phyloP scores from a whole-genome alignment of 2,329 filamentous ascomycete species.

The Coleophoma eucalyptorum region DNA sequence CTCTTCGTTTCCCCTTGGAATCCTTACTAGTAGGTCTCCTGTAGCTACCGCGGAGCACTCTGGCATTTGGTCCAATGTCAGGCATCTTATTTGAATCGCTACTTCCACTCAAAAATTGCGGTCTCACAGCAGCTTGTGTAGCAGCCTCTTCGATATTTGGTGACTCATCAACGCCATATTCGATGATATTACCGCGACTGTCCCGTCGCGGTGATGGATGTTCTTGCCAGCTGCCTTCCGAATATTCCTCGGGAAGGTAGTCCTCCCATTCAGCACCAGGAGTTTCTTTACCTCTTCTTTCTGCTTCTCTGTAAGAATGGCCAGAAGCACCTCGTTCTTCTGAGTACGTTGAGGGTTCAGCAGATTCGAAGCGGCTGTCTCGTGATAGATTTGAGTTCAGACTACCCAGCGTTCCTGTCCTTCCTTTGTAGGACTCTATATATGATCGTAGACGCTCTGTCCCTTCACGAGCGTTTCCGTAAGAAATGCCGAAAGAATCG shows the following conservation, averaged over 20 bases:
- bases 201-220: slow-evolving; percentile 7
- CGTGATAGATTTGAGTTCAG: slow-evolving; percentile 10
- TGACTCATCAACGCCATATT: slow-evolving; percentile 3
- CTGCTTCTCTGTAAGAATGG: slow-evolving; percentile 2
- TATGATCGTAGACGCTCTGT: slow-evolving; percentile 21
- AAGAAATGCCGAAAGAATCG: slow-evolving; percentile 19
- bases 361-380: slow-evolving; percentile 24
- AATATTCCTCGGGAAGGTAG: slow-evolving; percentile 10
- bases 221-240: slow-evolving; percentile 19
- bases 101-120: background rate
- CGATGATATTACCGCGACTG: slow-evolving; percentile 9
- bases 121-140: background rate
- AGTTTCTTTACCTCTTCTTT: background rate
- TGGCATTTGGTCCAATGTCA: slow-evolving; percentile 8
- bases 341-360: slow-evolving; percentile 11
- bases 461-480: slow-evolving; percentile 19
- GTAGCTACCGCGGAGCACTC: slow-evolving; percentile 11
- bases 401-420: slow-evolving; percentile 12
- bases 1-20: slow-evolving; percentile 7
- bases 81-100: slow-evolving; percentile 5
- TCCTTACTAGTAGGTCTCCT: slow-evolving; percentile 21
- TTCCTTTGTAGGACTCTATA: slow-evolving; percentile 13
- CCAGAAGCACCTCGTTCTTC: slow-evolving; percentile 1
- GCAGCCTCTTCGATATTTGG: slow-evolving; percentile 1
- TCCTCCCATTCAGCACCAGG: slow-evolving; percentile 11